phyloP scores from a whole-genome alignment of 805 yeast species.

The Kodamaea restingae region DNA sequence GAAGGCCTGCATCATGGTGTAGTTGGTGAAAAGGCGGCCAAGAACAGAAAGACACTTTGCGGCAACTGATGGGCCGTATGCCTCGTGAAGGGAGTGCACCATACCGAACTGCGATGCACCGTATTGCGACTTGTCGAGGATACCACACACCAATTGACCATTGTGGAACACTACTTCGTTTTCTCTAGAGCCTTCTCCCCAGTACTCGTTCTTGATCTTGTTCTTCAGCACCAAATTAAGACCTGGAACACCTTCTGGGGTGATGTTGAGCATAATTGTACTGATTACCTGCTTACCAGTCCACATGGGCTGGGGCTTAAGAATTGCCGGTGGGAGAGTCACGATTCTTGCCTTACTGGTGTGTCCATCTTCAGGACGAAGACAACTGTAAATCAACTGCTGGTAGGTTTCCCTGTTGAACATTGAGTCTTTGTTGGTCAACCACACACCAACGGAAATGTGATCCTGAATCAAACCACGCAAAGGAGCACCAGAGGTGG shows the following conservation, averaged over 20 bases:
- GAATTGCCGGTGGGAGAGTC: slow-evolving; percentile 85
- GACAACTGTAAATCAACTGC: slow-evolving; percentile 87
- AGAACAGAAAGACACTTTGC: slow-evolving; percentile 88
- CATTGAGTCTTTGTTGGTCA: slow-evolving; percentile 87
- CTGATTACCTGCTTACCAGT: slow-evolving; percentile 97
- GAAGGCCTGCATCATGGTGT: slow-evolving; percentile 86
- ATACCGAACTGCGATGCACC: slow-evolving; percentile 97
- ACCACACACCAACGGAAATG: slow-evolving; percentile 98
- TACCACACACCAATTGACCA: slow-evolving; percentile 89
- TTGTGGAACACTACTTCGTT: slow-evolving; percentile 79
- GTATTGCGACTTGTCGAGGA: slow-evolving; percentile 94
- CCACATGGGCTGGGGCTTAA: slow-evolving; percentile 90
- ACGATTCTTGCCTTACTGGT: slow-evolving; percentile 64
- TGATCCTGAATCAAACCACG: slow-evolving; percentile 99
- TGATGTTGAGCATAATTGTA: slow-evolving; percentile 84
- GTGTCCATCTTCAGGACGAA: slow-evolving; percentile 97
- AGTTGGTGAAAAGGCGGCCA: slow-evolving; percentile 92
- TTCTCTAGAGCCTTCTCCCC: slow-evolving; percentile 85
- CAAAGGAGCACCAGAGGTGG: slow-evolving; percentile 96
- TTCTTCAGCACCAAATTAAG: slow-evolving; percentile 77
- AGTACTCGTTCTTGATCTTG: slow-evolving; percentile 89
- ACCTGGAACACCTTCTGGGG: slow-evolving; percentile 87
- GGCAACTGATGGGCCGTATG: slow-evolving; percentile 87
- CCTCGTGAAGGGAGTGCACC: slow-evolving; percentile 93
- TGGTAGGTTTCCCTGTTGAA: slow-evolving; percentile 91